A percentile compares a stretch with the other conserved stretches of the same genome.
phyloP scores from a whole-genome alignment of 139 green algal genomes.

The Ettlia oleoabundans region DNA sequence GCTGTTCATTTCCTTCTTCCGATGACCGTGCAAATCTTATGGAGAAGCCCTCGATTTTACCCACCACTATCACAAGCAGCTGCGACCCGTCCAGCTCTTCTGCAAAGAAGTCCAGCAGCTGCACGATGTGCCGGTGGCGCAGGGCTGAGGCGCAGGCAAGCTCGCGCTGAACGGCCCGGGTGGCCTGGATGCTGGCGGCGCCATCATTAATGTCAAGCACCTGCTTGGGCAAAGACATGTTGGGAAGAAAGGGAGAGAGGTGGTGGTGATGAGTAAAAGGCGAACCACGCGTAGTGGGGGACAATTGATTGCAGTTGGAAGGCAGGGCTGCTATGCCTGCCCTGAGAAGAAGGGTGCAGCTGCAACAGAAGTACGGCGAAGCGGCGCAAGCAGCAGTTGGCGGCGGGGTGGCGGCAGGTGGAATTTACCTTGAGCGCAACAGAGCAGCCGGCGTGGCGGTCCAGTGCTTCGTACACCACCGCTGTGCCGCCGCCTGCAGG shows the following conservation, averaged over 20 bases:
- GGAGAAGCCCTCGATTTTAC: background rate
- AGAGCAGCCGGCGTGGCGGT: background rate
- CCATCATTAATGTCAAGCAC: too few relatives aligned
- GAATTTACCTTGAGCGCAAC: background rate
- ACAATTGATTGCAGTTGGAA: too few relatives aligned
- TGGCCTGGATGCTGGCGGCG: background rate
- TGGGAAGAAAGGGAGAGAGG: too few relatives aligned
- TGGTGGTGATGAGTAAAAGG: too few relatives aligned
- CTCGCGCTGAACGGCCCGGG: conserved; percentile 28
- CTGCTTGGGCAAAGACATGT: too few relatives aligned
- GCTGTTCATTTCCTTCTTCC: too few relatives aligned
- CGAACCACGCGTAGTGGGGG: too few relatives aligned
- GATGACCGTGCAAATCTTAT: background rate
- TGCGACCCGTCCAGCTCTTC: background rate
- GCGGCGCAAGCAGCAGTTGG: too few relatives aligned
- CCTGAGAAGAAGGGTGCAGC: too few relatives aligned
- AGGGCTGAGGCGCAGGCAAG: conserved; percentile 38
- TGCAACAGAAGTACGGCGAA: too few relatives aligned
- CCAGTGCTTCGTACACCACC: background rate
- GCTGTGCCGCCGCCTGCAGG: background rate
- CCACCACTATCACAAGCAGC: conserved; percentile 40
- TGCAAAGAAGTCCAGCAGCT: conserved; percentile 38
- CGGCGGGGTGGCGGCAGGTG: background rate
- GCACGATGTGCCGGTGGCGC: conserved; percentile 38
- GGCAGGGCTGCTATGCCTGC: too few relatives aligned